Evolutionary conservation across 176 grass and related monocot genomes (phyloP), one percentile per base, ranked within the genome.

Genomic region (Carex myosuroides): DNA sequence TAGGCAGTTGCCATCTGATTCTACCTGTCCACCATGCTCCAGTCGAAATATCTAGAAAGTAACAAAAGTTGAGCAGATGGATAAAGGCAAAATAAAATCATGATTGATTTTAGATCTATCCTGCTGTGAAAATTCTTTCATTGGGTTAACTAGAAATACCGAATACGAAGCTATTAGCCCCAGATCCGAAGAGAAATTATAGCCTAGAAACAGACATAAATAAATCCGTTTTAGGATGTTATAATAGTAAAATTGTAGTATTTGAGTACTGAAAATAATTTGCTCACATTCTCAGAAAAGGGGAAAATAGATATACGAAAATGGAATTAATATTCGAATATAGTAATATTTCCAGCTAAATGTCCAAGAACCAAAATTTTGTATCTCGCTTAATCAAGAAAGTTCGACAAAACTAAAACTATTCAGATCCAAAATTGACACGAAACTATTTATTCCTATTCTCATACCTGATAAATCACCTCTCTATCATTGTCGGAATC

Each of bases 1-100:
- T 65, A 95, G 89, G 86, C 96, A 98, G 86, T 98, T 98, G 16
- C 96, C 91, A 33, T 98, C 93, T 60, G 93, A 84, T n/a, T 95
- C 91, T 56, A 98, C 96, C 85, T 95, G 91, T 4, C 96, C 93
- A 75, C 86, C 96, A 68, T 98, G 93, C 67, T 93, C 93, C 21
- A 98, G 89, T 65, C 93, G 85, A 82, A 95, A 92, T 60, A 92
- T 87, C 83, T 83, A 66, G 9, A n/a, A 26, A 16, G 37, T 18
- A 44, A 64, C 18, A 13, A 48, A 35, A 74, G 20, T 26, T 1
- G 12, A 26, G 11, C 20, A 57, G 18, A 77, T 32, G 24, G 55
- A 30, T 76, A 76, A 76, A 56, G 22, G 24, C 55, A 18, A 56
- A 56, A 10, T 29, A 17, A 0, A 17, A 77, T 30, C 5, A 17